These are phyloP conservation scores for Westerdykella sp. DNA, from an alignment of 2,329 filamentous ascomycete genomes.

Conservation along the genomic window DNA sequence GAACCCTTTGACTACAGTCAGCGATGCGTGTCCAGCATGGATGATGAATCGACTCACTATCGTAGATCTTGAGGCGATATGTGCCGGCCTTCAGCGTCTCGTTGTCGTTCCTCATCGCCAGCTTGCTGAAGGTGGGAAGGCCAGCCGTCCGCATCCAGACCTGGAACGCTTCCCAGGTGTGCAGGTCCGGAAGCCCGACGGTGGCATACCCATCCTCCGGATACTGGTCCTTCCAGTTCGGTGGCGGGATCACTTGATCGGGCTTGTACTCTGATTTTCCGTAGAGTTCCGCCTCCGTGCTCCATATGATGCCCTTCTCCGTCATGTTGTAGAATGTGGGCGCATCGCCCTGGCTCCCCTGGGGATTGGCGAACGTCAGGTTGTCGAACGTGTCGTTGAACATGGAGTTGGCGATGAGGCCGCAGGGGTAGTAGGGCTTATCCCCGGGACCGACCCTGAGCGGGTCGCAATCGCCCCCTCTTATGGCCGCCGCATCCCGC, in stretches of 20 bases:
- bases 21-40: conserved; percentile 3
- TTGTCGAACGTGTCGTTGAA: conserved; percentile 87
- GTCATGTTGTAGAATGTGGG: conserved; percentile 65
- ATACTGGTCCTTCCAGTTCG: conserved; percentile 73
- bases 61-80: conserved; percentile 70
- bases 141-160: conserved; percentile 99
- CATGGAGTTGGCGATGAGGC: conserved; percentile 89
- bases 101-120: conserved; percentile 75
- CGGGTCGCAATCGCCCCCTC: conserved; percentile 67
- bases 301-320: conserved; percentile 76
- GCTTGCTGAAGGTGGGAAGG: conserved; percentile 88
- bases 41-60: conserved; percentile 55
- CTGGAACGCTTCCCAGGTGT: conserved; percentile 77
- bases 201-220: conserved; percentile 60
- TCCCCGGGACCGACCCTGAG: conserved; percentile 44
- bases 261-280: conserved; percentile 60
- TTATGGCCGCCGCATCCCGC: conserved; percentile 55
- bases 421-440: conserved; percentile 87
- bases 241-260: conserved; percentile 68
- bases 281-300: conserved; percentile 74
- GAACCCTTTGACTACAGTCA: conserved; percentile 58
- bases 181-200: conserved; percentile 63
- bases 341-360: conserved; percentile 26
- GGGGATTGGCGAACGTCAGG: conserved; percentile 56
- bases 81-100: conserved; percentile 60